A percentile compares a stretch with the other conserved stretches of the same genome.
Conservation (phyloP, 495 filamentous ascomycete species). For the Xylaria curta region DNA sequence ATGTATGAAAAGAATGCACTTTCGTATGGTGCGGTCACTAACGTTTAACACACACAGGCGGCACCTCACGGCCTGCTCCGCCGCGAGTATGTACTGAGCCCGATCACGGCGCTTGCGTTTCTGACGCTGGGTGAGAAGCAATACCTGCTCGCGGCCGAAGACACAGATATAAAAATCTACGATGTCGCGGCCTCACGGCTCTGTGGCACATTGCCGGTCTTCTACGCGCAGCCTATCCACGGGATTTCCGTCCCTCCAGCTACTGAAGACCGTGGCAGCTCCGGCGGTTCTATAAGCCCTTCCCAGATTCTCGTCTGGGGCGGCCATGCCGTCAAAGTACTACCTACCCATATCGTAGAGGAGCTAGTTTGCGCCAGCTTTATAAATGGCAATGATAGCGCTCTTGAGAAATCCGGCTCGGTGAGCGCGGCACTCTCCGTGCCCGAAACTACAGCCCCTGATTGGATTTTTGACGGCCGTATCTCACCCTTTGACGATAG, state of each 20-base stretch:
- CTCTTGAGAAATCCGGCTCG: background rate
- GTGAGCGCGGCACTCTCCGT: background rate
- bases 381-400: background rate
- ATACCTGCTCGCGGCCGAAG: conserved; percentile 75
- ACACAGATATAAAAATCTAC: conserved; percentile 70
- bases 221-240: conserved; percentile 70
- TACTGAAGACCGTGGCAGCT: conserved; percentile 8
- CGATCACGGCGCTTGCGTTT: conserved; percentile 66
- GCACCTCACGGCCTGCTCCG: conserved; percentile 33
- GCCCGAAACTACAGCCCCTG: conserved; percentile 54
- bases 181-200: conserved; percentile 46
- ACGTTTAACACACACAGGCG: conserved; percentile 28
- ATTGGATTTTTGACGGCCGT: conserved; percentile 86
- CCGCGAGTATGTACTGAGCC: conserved; percentile 51
- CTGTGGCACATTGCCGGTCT: conserved; percentile 56
- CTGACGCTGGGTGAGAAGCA: conserved; percentile 41
- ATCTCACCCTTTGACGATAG: conserved; percentile 48
- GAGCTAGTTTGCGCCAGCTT: conserved; percentile 29
- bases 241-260: conserved; percentile 59
- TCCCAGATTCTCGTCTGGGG: conserved; percentile 62
- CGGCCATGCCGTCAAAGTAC: conserved; percentile 47
- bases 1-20: background rate
- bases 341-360: conserved; percentile 34
- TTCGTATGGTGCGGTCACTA: conserved; percentile 9
- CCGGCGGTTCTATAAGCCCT: background rate